These are phyloP conservation scores for Sergeia podlipaevii DNA, from an alignment of 208 protist species.

Conservation along the genomic window DNA sequence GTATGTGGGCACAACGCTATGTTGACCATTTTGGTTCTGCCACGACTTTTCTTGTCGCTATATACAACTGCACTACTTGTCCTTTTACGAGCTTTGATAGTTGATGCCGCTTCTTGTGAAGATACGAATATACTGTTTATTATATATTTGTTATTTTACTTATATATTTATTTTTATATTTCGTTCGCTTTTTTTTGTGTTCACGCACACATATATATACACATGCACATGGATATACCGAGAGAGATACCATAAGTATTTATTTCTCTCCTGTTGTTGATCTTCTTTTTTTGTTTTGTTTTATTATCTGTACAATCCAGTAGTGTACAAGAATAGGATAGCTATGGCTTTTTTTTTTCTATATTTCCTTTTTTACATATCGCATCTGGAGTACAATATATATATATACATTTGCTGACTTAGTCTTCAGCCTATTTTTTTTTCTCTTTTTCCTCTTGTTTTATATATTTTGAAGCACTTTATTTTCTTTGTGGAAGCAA, in stretches of 20 bases:
- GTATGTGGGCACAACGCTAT: too few relatives aligned
- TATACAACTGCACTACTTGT: not conserved
- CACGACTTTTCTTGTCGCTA: not conserved
- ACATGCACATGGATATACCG: not conserved
- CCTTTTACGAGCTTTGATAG: conserved; percentile 4
- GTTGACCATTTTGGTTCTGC: not conserved
- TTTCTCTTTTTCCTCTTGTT: conserved; percentile 1
- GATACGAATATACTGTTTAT: not conserved
- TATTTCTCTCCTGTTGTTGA: not conserved
- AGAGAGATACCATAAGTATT: too few relatives aligned
- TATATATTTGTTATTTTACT: conserved; percentile 7
- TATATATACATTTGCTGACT: conserved; percentile 2
- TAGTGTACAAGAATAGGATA: too few relatives aligned
- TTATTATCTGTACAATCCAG: too few relatives aligned
- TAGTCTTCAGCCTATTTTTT: not conserved
- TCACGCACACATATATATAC: not conserved
- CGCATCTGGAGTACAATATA: not conserved
- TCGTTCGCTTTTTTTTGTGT: not conserved
- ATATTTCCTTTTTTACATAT: too few relatives aligned
- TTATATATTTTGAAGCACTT: too few relatives aligned
- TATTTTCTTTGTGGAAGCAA: too few relatives aligned
- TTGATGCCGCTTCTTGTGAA: too few relatives aligned
- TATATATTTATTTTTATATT: conserved; percentile 4
- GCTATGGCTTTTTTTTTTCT: too few relatives aligned
- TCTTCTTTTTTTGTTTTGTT: not conserved